phyloP scores from a whole-genome alignment of 2,329 filamentous ascomycete genomes.

The Aspergillus bombycis region DNA sequence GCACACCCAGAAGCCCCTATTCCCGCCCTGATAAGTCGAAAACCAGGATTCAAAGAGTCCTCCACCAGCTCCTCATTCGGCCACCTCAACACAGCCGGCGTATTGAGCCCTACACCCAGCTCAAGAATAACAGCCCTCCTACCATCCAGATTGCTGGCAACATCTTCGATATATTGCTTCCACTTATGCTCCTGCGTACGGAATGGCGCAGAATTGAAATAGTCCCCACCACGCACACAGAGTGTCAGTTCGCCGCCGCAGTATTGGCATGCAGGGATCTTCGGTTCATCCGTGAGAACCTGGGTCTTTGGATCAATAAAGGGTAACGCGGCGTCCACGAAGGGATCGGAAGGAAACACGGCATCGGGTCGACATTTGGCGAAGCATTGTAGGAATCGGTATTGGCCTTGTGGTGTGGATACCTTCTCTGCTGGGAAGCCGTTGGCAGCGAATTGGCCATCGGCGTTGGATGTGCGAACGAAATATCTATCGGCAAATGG shows the following conservation, averaged over 20 bases:
- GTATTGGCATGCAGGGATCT: conserved; percentile 19
- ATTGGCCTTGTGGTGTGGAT: conserved; percentile 27
- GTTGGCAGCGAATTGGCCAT: conserved; percentile 24
- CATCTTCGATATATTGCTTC: neutral
- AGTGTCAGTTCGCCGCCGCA: conserved; percentile 24
- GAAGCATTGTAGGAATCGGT: conserved; percentile 25
- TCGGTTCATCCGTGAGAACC: conserved; percentile 14
- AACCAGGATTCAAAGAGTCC: neutral
- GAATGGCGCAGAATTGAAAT: conserved; percentile 24
- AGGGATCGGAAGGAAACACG: conserved; percentile 21
- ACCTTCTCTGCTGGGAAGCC: conserved; percentile 18
- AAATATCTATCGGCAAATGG: conserved; percentile 15
- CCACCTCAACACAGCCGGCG: conserved; percentile 26
- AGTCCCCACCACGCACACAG: conserved; percentile 27
- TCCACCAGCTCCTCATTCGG: conserved; percentile 25
- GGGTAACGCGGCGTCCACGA: conserved; percentile 22
- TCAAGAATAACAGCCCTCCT: conserved; percentile 21
- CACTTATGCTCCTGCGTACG: conserved; percentile 17
- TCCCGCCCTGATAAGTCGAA: conserved; percentile 22
- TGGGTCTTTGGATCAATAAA: conserved; percentile 21
- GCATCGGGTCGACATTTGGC: conserved; percentile 25
- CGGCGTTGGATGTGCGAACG: conserved; percentile 27
- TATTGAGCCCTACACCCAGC: conserved; percentile 27
- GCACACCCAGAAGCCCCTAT: conserved; percentile 24
- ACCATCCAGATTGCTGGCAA: neutral